A percentile compares a stretch with the other conserved stretches of the same genome.
Evolutionary conservation across 1,284 basidiomycete species (phyloP).

Genomic region (Marasmius sp.): DNA sequence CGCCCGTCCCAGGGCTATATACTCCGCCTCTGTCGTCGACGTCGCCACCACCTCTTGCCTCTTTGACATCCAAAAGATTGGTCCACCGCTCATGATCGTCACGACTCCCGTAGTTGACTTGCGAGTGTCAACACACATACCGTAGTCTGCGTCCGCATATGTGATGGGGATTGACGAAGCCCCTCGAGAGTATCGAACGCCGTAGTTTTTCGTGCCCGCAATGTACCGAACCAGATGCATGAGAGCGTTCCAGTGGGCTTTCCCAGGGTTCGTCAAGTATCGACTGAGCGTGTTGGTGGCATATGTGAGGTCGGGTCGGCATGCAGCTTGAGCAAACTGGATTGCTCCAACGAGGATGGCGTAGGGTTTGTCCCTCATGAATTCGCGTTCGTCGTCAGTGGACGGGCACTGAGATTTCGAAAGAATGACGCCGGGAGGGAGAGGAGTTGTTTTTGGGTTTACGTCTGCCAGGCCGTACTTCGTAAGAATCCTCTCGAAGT

Average conservation of each 20-base stretch:
- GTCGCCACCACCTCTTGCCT: constrained; percentile 28
- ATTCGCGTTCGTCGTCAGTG: constrained; percentile 13
- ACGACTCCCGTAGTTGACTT: constrained; percentile 31
- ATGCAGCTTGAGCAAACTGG: constrained; percentile 29
- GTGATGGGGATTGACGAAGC: constrained; percentile 19
- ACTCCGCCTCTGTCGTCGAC: constrained; percentile 39
- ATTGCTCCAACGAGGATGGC: constrained; percentile 23
- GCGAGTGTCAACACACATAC: constrained; percentile 21
- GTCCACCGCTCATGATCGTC: constrained; percentile 27
- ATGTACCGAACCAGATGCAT: constrained; percentile 32
- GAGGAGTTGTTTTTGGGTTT: constrained; percentile 19
- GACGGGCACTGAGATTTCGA: constrained; percentile 8
- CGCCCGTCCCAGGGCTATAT: constrained; percentile 29
- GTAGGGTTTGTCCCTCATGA: constrained; percentile 29
- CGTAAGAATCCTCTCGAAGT: constrained; percentile 21
- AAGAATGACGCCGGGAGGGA: constrained; percentile 19
- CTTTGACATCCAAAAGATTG: constrained; percentile 31
- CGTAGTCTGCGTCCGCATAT: constrained; percentile 39
- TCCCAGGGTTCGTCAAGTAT: constrained; percentile 25
- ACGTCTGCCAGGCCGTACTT: constrained; percentile 19
- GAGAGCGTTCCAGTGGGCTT: constrained; percentile 27
- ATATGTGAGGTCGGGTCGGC: constrained; percentile 29
- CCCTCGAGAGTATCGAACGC: constrained; percentile 22
- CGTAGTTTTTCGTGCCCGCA: constrained; percentile 24
- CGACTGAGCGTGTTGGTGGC: constrained; percentile 26